These are phyloP conservation scores for Sanguinoderma infundibulare DNA, from an alignment of 1,284 basidiomycete species.

Conservation along the genomic window DNA sequence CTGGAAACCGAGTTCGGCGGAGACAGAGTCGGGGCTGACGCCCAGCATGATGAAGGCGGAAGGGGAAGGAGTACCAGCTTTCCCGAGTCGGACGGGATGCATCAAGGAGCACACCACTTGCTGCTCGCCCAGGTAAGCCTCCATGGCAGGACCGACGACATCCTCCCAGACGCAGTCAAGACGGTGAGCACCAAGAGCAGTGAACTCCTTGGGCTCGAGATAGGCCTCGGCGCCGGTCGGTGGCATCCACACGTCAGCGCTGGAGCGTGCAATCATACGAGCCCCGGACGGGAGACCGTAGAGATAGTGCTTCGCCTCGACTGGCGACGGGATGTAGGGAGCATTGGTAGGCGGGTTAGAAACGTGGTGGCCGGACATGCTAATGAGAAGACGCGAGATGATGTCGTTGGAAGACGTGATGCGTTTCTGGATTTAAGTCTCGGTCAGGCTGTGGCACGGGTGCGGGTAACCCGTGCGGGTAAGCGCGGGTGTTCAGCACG, in stretches of 20 bases:
- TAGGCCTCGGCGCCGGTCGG: conserved; percentile 35
- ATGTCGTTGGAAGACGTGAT: background rate
- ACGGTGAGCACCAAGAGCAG: conserved; percentile 26
- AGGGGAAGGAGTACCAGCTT: conserved; percentile 18
- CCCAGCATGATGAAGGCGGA: conserved; percentile 36
- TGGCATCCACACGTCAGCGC: conserved; percentile 28
- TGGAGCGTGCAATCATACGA: conserved; percentile 35
- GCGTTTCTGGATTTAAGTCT: conserved; percentile 1
- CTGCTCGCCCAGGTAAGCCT: conserved; percentile 13
- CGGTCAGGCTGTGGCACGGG: no score
- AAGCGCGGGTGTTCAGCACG: no score
- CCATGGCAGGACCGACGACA: conserved; percentile 24
- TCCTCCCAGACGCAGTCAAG: conserved; percentile 32
- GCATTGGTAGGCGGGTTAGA: conserved; percentile 6
- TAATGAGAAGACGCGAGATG: background rate
- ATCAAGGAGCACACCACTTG: conserved; percentile 27
- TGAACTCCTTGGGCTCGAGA: conserved; percentile 27
- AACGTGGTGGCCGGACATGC: conserved; percentile 1
- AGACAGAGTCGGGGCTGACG: conserved; percentile 33
- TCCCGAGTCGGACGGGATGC: conserved; percentile 27
- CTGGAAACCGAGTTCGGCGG: conserved; percentile 28
- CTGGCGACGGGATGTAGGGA: conserved; percentile 11
- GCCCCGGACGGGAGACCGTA: conserved; percentile 34
- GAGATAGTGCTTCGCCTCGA: conserved; percentile 24
- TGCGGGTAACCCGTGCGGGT: no score